Percentiles rank a stretch among this genome's conserved stretches.
Conservation (phyloP, 208 protist species). For the Tritrichomonas foetus region DNA sequence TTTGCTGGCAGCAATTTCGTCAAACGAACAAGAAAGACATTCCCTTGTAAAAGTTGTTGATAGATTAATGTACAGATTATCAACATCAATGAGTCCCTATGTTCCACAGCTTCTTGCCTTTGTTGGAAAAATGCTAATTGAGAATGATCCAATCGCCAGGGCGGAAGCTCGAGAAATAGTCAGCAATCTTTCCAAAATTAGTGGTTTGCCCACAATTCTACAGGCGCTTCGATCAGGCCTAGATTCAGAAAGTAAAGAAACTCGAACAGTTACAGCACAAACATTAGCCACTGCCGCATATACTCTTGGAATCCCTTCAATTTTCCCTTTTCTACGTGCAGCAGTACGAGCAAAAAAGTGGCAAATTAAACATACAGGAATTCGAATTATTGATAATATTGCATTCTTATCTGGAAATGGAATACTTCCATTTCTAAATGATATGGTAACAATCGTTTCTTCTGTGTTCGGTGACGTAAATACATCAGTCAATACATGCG, state of each 20-base stretch:
- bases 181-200: slow-evolving; percentile 92
- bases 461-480: slow-evolving; percentile 83
- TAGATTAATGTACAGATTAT: slow-evolving; percentile 90
- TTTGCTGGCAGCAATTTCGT: slow-evolving; percentile 85
- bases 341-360: slow-evolving; percentile 87
- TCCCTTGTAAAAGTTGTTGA: slow-evolving; percentile 89
- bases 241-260: slow-evolving; percentile 88
- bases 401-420: slow-evolving; percentile 88
- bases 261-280: slow-evolving; percentile 93
- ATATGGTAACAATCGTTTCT: slow-evolving; percentile 84
- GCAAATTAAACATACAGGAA: slow-evolving; percentile 86
- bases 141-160: slow-evolving; percentile 89
- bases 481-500: slow-evolving; percentile 83
- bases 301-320: slow-evolving; percentile 81
- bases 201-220: slow-evolving; percentile 92
- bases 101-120: slow-evolving; percentile 96
- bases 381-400: slow-evolving; percentile 85
- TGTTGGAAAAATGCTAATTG: slow-evolving; percentile 94
- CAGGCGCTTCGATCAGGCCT: slow-evolving; percentile 93
- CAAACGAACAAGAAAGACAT: slow-evolving; percentile 95
- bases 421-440: slow-evolving; percentile 82
- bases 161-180: slow-evolving; percentile 97
- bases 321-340: slow-evolving; percentile 90
- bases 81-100: slow-evolving; percentile 83
- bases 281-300: slow-evolving; percentile 90